Evolutionary conservation across 2,329 filamentous ascomycete genomes (phyloP).

Genomic region (Harringtonia lauricola): DNA sequence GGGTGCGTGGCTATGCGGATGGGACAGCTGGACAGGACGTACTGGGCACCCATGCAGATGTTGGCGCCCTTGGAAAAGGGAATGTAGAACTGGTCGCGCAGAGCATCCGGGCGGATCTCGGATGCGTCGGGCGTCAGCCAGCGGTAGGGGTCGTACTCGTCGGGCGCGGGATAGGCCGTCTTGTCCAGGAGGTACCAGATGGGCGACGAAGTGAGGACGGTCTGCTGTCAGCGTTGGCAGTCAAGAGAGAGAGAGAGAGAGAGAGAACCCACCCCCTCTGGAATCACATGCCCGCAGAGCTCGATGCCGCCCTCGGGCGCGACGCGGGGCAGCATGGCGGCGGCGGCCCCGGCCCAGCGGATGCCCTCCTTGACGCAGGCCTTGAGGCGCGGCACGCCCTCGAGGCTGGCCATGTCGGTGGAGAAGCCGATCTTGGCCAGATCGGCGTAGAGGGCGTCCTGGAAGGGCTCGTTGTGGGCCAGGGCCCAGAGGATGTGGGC

Average conservation of each 20-base stretch:
- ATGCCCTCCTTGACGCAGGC: constrained; percentile 8
- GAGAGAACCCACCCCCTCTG: constrained; percentile 1
- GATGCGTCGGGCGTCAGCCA: constrained; percentile 4
- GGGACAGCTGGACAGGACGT: background rate
- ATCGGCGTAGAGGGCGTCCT: constrained; percentile 4
- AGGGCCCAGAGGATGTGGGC: constrained; percentile 8
- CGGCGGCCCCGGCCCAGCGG: constrained; percentile 7
- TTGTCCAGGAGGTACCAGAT: constrained; percentile 7
- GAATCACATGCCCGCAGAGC: constrained; percentile 3
- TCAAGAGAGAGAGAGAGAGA: background rate
- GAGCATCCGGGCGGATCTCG: background rate
- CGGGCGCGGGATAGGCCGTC: constrained; percentile 4
- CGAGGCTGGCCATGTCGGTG: constrained; percentile 6
- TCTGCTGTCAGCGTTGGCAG: background rate
- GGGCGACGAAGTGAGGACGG: constrained; percentile 6
- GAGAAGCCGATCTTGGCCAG: constrained; percentile 3
- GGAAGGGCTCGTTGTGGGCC: constrained; percentile 3
- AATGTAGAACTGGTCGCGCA: constrained; percentile 7
- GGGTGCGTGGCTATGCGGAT: background rate
- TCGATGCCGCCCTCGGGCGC: constrained; percentile 5
- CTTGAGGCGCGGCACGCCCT: constrained; percentile 2
- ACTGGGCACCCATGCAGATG: constrained; percentile 8
- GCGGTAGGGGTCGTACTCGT: constrained; percentile 4
- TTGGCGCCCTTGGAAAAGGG: constrained; percentile 8
- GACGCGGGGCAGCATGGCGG: constrained; percentile 8